Evolutionary conservation across 2,329 filamentous ascomycete genomes (phyloP), one percentile per base, ranked within the genome.

Genomic region (Fusarium guadeloupense): DNA sequence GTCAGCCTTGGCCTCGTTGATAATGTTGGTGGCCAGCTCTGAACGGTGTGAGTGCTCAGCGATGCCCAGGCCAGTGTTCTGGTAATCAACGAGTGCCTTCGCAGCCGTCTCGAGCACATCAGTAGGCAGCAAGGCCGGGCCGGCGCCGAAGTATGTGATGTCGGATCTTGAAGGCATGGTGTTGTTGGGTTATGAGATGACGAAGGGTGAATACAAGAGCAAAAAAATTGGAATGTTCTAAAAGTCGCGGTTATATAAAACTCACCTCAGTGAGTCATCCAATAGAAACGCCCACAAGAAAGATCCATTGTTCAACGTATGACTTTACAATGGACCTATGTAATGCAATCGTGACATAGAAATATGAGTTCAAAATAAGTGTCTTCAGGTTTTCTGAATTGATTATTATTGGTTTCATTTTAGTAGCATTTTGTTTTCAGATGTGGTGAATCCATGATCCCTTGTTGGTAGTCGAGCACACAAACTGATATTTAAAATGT

Each of bases 11-110:
- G 92, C 85, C 63, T 91, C 83, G 61, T 90, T 88, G 66, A 98
- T 85, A 70, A 98, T 92, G 61, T 88, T 85, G 62, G 86, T 85
- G 21, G 94, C 94, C 38, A 91, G 84, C 59, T 85, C 82, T 13
- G 91, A 96, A 64, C 94, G 91, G 76, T 98, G 94, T 9, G 90
- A 94, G 74, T 96, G 92, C 77, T 98, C 94, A 62, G 91, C 92
- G 37, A 97, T 84, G 46, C 93, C 93, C 49, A 97, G 83, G 54
- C 94, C 94, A 33, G 87, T 91, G 74, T 85, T 82, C 40, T 94
- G 81, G 80, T 87, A 96, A 81, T 97, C 90, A 64, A 96, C 77
- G 5, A 98, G 87, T 2, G 91, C 90, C 72, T 86, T 75, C 2
- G 92, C 87, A 44, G 92, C 93, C 38, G 81, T 83, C 75, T 95